phyloP scores from a whole-genome alignment of 2,329 filamentous ascomycete genomes.

The Fusarium nodosum region DNA sequence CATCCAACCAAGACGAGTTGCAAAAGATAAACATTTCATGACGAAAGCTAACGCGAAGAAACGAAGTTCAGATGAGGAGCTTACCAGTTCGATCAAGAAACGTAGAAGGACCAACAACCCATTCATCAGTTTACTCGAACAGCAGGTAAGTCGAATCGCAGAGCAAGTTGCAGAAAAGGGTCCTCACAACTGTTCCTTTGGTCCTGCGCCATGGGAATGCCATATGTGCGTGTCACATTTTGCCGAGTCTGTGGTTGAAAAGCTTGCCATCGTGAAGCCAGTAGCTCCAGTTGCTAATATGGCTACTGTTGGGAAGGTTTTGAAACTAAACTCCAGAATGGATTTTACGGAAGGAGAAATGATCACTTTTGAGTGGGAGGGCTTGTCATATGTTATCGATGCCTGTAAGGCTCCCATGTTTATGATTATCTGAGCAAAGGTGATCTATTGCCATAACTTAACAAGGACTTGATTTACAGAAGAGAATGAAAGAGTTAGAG shows the following conservation, averaged over 20 bases:
- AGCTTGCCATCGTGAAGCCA: not conserved
- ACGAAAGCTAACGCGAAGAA: constrained; percentile 1
- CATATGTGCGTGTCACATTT: constrained; percentile 5
- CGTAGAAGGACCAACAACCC: not conserved
- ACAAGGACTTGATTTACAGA: not conserved
- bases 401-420: constrained; percentile 33
- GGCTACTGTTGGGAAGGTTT: not conserved
- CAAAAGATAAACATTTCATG: constrained; percentile 22
- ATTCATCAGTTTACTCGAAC: constrained; percentile 4
- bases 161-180: not conserved
- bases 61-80: not conserved
- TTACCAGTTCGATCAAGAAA: not conserved
- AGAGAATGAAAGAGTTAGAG: accelerated
- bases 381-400: constrained; percentile 22
- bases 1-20: constrained; percentile 26
- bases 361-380: not conserved
- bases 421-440: constrained; percentile 23
- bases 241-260: not conserved
- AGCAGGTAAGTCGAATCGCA: not conserved
- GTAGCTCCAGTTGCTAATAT: constrained; percentile 22
- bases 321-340: constrained; percentile 2
- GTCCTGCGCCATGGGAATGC: constrained; percentile 29
- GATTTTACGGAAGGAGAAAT: not conserved
- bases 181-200: constrained; percentile 10
- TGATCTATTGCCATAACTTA: not conserved